A percentile compares a stretch with the other conserved stretches of the same genome.
Conservation (phyloP, 2,329 filamentous ascomycete species). For the Cephalotrichum gorgonifer region DNA sequence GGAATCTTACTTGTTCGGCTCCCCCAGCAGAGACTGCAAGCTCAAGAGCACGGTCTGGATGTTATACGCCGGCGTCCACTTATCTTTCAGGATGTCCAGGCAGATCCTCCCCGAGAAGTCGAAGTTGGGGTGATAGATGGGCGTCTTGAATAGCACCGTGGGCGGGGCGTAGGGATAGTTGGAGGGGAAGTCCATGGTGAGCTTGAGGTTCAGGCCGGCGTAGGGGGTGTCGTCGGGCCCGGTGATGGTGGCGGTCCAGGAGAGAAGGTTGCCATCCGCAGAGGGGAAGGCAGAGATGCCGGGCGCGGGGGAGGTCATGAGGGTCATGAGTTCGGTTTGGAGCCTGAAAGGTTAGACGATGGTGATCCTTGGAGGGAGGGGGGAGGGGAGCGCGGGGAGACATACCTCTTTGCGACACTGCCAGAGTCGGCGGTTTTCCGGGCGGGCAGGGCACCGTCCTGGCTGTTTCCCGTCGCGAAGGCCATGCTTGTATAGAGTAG, state of each 20-base stretch:
- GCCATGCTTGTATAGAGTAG: neutral
- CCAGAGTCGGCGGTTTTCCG: constrained; percentile 55
- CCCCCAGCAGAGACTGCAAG: constrained; percentile 86
- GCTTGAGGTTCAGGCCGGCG: constrained; percentile 77
- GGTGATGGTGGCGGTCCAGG: constrained; percentile 88
- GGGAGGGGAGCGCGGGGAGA: neutral
- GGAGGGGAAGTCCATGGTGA: constrained; percentile 78
- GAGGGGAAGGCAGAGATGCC: constrained; percentile 93
- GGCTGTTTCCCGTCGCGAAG: constrained; percentile 40
- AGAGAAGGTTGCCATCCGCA: constrained; percentile 78
- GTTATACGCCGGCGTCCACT: constrained; percentile 97
- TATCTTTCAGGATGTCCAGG: constrained; percentile 96
- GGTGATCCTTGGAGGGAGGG: constrained; percentile 4
- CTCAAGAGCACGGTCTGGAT: constrained; percentile 88
- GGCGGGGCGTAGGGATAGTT: constrained; percentile 92
- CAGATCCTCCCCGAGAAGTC: constrained; percentile 97
- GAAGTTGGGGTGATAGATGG: constrained; percentile 98
- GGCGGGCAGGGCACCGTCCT: constrained; percentile 49
- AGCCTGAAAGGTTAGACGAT: constrained; percentile 44
- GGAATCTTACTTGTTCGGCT: constrained; percentile 85
- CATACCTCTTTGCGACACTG: constrained; percentile 69
- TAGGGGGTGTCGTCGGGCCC: constrained; percentile 91
- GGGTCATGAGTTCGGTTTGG: constrained; percentile 94
- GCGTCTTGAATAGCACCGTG: constrained; percentile 92
- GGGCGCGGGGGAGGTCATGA: constrained; percentile 91